Evolutionary conservation across 2,329 filamentous ascomycete genomes (phyloP).

Genomic region (Pestalotiopsis sp.): DNA sequence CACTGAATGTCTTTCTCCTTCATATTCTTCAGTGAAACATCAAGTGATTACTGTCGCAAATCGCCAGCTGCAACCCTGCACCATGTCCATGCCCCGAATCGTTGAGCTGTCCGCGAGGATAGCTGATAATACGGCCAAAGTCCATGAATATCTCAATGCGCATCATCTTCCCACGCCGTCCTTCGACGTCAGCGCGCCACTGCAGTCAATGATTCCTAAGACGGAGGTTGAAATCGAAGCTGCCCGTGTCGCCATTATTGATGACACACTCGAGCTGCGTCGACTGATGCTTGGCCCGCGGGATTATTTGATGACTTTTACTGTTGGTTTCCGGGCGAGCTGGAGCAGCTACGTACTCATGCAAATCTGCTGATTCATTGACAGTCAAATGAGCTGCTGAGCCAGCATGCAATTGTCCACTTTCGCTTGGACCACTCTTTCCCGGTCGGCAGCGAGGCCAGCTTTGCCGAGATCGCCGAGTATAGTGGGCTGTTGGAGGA

Average conservation of each 20-base stretch:
- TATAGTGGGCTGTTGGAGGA: slow-evolving; percentile 18
- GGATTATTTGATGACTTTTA: slow-evolving; percentile 18
- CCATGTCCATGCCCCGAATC: neutral
- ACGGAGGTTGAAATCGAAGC: slow-evolving; percentile 11
- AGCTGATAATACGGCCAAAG: slow-evolving; percentile 20
- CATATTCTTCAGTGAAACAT: too few relatives aligned
- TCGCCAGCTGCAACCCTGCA: too few relatives aligned
- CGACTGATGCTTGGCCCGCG: slow-evolving; percentile 20
- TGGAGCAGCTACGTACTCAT: neutral
- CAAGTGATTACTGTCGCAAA: too few relatives aligned
- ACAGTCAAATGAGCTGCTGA: slow-evolving; percentile 25
- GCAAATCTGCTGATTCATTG: neutral
- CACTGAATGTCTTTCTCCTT: neutral
- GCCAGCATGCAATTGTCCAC: slow-evolving; percentile 26
- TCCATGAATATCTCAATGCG: slow-evolving; percentile 19
- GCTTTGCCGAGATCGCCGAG: slow-evolving; percentile 24
- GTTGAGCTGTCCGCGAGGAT: slow-evolving; percentile 12
- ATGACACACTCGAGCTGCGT: slow-evolving; percentile 20
- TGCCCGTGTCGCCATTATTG: slow-evolving; percentile 17
- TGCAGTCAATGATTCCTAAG: slow-evolving; percentile 10
- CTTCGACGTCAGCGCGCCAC: slow-evolving; percentile 18
- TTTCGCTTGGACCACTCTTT: slow-evolving; percentile 25
- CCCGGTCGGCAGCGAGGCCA: slow-evolving; percentile 21
- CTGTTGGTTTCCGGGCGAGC: neutral
- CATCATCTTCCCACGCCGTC: slow-evolving; percentile 20